Conservation (phyloP, 2,329 filamentous ascomycete species). For the Nemania bipapillata region DNA sequence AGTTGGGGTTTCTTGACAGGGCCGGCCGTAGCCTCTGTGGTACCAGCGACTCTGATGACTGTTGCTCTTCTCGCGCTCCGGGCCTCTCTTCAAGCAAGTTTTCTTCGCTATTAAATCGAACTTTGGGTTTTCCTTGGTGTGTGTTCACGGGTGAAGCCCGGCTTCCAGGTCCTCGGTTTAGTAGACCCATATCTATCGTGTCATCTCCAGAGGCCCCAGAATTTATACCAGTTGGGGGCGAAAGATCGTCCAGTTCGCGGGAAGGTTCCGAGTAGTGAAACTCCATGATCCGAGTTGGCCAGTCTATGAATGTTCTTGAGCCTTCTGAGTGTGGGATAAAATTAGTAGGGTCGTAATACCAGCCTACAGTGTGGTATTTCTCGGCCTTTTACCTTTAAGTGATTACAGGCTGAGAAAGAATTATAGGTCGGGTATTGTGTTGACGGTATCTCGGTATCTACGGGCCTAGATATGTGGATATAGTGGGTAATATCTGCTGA, state of each 20-base stretch:
- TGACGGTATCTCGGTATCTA: conserved; percentile 5
- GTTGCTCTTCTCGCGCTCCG: conserved; percentile 18
- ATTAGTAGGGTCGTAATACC: neutral
- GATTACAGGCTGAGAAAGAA: neutral
- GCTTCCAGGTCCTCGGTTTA: neutral
- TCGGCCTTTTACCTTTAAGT: neutral
- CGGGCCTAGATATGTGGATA: conserved; percentile 8
- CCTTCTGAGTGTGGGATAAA: neutral
- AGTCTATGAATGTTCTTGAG: neutral
- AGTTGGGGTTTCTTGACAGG: conserved; percentile 53
- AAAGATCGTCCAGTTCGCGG: conserved; percentile 31
- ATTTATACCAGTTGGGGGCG: neutral
- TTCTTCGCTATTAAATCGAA: conserved; percentile 36
- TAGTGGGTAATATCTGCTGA: neutral
- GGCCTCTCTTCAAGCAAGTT: conserved; percentile 13
- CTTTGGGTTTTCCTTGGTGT: conserved; percentile 33
- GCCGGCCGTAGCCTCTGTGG: conserved; percentile 52
- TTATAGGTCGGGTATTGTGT: neutral
- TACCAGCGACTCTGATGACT: neutral
- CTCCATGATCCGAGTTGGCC: conserved; percentile 20
- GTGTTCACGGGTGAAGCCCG: too few relatives aligned
- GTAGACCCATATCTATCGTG: neutral
- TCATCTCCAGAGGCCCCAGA: neutral
- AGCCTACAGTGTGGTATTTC: neutral
- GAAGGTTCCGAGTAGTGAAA: conserved; percentile 19